A percentile compares a stretch with the other conserved stretches of the same genome.
These are phyloP conservation scores for Ustilago xerochloae DNA, from an alignment of 1,284 basidiomycete genomes.

Conservation along the genomic window DNA sequence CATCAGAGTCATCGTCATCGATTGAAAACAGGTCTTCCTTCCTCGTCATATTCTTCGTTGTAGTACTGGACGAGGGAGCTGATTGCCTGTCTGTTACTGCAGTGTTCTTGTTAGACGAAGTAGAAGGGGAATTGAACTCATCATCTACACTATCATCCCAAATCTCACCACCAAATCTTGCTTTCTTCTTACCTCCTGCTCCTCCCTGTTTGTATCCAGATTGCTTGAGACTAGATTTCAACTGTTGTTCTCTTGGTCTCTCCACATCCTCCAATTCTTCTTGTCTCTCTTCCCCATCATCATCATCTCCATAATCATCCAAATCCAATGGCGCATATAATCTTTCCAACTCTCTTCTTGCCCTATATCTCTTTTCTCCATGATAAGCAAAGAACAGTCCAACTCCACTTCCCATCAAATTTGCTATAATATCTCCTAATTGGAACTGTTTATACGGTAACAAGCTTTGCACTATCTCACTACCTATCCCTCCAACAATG, in stretches of 20 bases:
- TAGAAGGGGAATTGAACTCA: slow-evolving; percentile 1
- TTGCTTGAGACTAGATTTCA: slow-evolving; percentile 18
- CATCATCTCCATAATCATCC: slow-evolving; percentile 44
- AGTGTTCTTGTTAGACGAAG: too few relatives aligned
- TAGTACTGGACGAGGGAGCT: too few relatives aligned
- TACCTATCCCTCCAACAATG: slow-evolving; percentile 77
- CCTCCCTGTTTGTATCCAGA: neutral
- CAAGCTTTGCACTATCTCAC: slow-evolving; percentile 83
- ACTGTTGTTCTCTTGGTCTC: neutral
- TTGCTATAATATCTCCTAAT: slow-evolving; percentile 81
- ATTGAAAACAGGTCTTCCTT: slow-evolving; percentile 47
- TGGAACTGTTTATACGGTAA: slow-evolving; percentile 86
- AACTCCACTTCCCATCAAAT: slow-evolving; percentile 79
- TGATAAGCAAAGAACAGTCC: slow-evolving; percentile 73
- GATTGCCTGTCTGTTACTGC: too few relatives aligned
- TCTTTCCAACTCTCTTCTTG: slow-evolving; percentile 48
- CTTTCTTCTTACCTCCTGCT: slow-evolving; percentile 28
- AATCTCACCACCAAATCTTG: slow-evolving; percentile 20
- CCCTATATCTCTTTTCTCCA: slow-evolving; percentile 49
- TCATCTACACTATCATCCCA: slow-evolving; percentile 37
- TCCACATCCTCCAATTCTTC: slow-evolving; percentile 1
- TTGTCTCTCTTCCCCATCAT: slow-evolving; percentile 30
- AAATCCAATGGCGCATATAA: slow-evolving; percentile 60
- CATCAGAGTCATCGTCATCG: slow-evolving; percentile 52
- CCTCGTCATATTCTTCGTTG: neutral